phyloP scores from a whole-genome alignment of 2,329 filamentous ascomycete genomes.

The Elsinoe fawcettii region DNA sequence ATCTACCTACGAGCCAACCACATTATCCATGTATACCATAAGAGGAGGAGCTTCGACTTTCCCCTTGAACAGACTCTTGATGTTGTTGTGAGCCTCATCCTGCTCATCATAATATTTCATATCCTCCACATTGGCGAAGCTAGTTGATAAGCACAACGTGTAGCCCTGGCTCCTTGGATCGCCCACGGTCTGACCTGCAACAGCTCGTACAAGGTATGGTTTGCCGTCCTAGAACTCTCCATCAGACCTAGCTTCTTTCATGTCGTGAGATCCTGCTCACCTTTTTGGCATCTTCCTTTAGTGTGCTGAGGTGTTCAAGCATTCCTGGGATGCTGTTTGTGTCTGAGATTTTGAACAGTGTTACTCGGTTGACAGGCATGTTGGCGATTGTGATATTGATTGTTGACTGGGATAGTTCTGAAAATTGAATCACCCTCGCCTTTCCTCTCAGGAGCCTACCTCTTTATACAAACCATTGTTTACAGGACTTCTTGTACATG shows the following conservation, averaged over 20 bases:
- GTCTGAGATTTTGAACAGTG: constrained; percentile 47
- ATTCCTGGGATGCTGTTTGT: constrained; percentile 38
- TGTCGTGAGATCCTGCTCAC: constrained; percentile 23
- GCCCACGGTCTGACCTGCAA: constrained; percentile 47
- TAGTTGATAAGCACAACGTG: constrained; percentile 55
- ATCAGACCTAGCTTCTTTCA: not conserved
- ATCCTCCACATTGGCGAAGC: constrained; percentile 58
- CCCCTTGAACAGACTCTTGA: constrained; percentile 37
- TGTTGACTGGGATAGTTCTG: not conserved
- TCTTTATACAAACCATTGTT: not conserved
- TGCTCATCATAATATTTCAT: constrained; percentile 62
- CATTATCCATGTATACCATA: constrained; percentile 16
- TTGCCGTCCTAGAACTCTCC: constrained; percentile 54
- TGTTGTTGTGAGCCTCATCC: constrained; percentile 47
- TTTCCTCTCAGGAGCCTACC: no score
- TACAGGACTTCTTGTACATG: not conserved
- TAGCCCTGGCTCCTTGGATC: constrained; percentile 58
- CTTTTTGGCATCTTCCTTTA: constrained; percentile 39
- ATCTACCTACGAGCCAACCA: constrained; percentile 2
- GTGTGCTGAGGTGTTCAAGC: constrained; percentile 38
- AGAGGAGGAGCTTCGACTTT: constrained; percentile 19
- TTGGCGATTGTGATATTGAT: constrained; percentile 10
- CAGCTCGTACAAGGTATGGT: constrained; percentile 57
- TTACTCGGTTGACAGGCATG: constrained; percentile 42
- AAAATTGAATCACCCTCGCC: not conserved